Base-by-base conservation (phyloP, 1,284 basidiomycete genomes). In the Boletus sp. region DNA sequence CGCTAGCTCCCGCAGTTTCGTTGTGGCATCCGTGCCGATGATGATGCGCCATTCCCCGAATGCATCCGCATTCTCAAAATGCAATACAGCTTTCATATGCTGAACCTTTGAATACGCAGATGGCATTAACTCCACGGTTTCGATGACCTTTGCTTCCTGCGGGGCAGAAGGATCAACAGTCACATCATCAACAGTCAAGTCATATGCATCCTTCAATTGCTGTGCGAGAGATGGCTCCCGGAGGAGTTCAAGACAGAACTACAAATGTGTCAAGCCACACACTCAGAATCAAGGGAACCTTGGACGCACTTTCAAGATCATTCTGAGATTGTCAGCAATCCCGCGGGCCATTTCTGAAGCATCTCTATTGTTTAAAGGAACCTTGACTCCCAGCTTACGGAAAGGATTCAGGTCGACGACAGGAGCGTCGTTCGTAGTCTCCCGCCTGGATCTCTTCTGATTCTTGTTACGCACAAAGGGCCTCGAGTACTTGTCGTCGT, bases 11-110 rank as follows among this genome's bases (percentile, higher is more conserved):
- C 80, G 77, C 6, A 84, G 64, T 52, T 80, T 74, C 20, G 70
- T 70, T 37, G 78, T 75, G 1, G 71, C 83, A 7, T 76, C 69
- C 0, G 71, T 76, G 2, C 78, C 78, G 13, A 85, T 76, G 12
- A 82, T 68, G 54, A 84, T 78, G 0, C 72, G 70, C 84, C 83
- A 84, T 46, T 80, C 76, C 0, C 83, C 84, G 45, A 84, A 81
- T 0, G 77, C 80, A 4, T 77, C 72, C 0, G 79, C 79, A 47
- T 75, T 81, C 27, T 82, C 80, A 58, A 82, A 80, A 62, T 82
- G 79, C 0, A 83, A 65, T 0, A 78, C 77, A 8, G 77, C 67
- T 52, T 78, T 82, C 72, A 84, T 74, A 0, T 81, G 79, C 51
- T 80, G 81, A 0, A 83, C 74, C 15, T 71, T 71, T 0, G 81